A percentile compares a stretch with the other conserved stretches of the same genome.
Conservation (phyloP, 2,329 filamentous ascomycete genomes). For the Cryphonectria parasitica region DNA sequence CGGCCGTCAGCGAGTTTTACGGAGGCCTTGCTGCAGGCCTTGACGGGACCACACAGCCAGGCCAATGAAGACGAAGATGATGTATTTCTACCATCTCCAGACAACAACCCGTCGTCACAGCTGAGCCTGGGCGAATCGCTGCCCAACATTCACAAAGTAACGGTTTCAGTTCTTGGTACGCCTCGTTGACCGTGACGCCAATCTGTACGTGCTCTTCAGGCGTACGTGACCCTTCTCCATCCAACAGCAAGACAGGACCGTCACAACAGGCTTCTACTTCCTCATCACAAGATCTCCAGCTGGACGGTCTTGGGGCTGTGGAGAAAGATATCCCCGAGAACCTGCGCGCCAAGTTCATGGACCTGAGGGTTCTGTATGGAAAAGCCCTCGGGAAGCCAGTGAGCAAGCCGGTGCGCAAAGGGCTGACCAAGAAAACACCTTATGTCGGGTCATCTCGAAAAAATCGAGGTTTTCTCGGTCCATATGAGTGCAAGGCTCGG, state of each 20-base stretch:
- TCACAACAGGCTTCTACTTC: no score
- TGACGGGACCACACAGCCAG: background rate
- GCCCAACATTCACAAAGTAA: background rate
- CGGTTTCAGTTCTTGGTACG: background rate
- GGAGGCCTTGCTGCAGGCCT: background rate
- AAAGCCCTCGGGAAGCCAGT: background rate
- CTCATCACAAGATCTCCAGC: background rate
- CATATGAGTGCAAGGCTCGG: background rate
- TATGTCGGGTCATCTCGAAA: background rate
- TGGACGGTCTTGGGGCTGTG: background rate
- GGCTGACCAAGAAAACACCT: background rate
- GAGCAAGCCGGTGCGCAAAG: background rate
- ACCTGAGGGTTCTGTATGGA: background rate
- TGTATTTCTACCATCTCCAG: background rate
- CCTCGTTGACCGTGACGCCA: background rate
- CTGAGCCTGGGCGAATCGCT: background rate
- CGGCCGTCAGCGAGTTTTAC: background rate
- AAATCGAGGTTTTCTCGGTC: background rate
- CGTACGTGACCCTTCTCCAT: background rate
- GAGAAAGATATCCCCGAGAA: background rate
- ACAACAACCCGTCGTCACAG: background rate
- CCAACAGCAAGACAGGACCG: background rate
- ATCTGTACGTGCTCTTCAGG: background rate
- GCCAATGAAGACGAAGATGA: background rate
- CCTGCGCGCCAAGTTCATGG: background rate